These are phyloP conservation scores for Tolypocladium tundrense DNA, from an alignment of 2,329 filamentous ascomycete genomes.

Conservation along the genomic window DNA sequence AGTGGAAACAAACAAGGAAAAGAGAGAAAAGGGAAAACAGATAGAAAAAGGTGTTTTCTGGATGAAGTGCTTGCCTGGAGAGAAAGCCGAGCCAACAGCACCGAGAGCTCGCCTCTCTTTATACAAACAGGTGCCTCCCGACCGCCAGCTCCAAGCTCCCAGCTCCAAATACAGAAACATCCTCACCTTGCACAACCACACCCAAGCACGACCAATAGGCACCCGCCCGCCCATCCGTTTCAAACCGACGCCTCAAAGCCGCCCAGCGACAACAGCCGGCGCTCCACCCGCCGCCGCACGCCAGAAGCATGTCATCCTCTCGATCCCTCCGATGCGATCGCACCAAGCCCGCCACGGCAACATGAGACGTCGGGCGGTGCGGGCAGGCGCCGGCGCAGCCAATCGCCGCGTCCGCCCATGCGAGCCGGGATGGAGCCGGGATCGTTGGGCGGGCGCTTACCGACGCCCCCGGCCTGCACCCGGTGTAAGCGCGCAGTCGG, in stretches of 20 bases:
- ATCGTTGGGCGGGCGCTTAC: slow-evolving; percentile 3
- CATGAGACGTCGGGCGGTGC: slow-evolving; percentile 10
- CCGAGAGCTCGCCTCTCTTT: slow-evolving; percentile 1
- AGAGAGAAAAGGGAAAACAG: neutral
- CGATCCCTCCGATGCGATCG: neutral
- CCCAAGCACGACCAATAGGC: neutral
- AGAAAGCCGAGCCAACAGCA: neutral
- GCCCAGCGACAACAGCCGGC: neutral
- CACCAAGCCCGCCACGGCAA: neutral
- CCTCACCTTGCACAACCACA: neutral
- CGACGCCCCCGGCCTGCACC: neutral
- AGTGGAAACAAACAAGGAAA: slow-evolving; percentile 5
- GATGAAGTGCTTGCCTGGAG: neutral
- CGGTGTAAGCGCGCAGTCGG: neutral
- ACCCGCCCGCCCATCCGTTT: neutral
- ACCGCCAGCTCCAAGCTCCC: neutral
- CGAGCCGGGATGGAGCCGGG: neutral
- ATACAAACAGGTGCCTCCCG: neutral
- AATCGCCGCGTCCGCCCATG: slow-evolving; percentile 7
- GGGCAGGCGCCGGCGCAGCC: slow-evolving; percentile 12
- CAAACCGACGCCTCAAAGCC: neutral
- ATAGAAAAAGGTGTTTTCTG: slow-evolving; percentile 3
- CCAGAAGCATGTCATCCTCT: neutral
- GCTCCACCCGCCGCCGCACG: neutral
- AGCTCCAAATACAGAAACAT: neutral